phyloP scores from a whole-genome alignment of 306 rosid species.

The Pyrus bretschneideri region DNA sequence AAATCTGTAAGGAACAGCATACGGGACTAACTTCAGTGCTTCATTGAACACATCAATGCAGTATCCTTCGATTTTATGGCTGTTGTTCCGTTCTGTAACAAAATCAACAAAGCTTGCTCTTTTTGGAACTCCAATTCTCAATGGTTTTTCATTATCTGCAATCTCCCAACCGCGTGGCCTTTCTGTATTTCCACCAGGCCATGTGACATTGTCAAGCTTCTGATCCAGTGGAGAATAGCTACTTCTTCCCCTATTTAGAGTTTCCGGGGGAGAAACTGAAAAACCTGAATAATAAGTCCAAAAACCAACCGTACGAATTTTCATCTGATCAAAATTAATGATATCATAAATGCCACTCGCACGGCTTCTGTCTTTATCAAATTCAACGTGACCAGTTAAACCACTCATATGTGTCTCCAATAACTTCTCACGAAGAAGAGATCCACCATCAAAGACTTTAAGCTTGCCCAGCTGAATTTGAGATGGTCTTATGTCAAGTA shows the following conservation, averaged over 20 bases:
- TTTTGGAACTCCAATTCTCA: constrained; percentile 80
- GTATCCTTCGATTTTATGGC: constrained; percentile 53
- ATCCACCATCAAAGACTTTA: constrained; percentile 63
- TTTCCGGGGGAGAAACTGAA: constrained; percentile 57
- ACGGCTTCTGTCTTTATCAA: constrained; percentile 47
- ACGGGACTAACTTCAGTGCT: constrained; percentile 63
- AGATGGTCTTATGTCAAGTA: constrained; percentile 23
- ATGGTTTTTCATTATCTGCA: constrained; percentile 61
- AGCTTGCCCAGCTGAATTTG: constrained; percentile 52
- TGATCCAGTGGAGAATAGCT: constrained; percentile 33
- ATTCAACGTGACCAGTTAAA: constrained; percentile 57
- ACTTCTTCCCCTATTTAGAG: constrained; percentile 22
- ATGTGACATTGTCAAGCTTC: constrained; percentile 59
- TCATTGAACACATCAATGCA: constrained; percentile 71
- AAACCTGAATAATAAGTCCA: constrained; percentile 71
- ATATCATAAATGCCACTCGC: constrained; percentile 63
- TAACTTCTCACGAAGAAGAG: constrained; percentile 44
- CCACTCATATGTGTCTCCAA: constrained; percentile 61
- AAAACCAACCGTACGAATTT: constrained; percentile 49
- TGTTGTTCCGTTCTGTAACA: constrained; percentile 41
- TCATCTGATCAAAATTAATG: constrained; percentile 51
- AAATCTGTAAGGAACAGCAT: constrained; percentile 62
- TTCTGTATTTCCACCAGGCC: constrained; percentile 80
- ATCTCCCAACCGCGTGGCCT: constrained; percentile 93
- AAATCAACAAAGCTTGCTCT: constrained; percentile 87